These are phyloP conservation scores for Quercus glauca DNA, from an alignment of 306 rosid genomes.

Conservation along the genomic window DNA sequence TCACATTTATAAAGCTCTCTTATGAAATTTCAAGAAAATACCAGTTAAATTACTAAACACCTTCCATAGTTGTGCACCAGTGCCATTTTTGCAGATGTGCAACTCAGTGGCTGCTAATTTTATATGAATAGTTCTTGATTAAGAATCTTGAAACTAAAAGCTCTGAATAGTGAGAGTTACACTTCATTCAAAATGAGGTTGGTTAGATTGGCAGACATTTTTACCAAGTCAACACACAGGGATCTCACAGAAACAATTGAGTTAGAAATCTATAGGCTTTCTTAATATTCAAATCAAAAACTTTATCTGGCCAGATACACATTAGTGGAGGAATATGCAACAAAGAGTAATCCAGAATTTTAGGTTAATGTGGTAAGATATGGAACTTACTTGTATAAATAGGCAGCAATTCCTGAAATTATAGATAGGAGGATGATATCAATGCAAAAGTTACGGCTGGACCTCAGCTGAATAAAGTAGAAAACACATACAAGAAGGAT, in stretches of 20 bases:
- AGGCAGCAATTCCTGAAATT: conserved; percentile 41
- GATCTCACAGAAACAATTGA: too few species aligned
- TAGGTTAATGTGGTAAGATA: neutral
- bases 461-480: conserved; percentile 32
- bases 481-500: neutral
- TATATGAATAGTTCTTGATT: neutral
- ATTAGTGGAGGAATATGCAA: neutral
- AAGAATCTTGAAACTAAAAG: neutral
- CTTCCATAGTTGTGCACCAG: neutral
- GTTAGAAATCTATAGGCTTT: neutral
- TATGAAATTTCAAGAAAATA: too few species aligned
- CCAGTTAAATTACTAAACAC: too few species aligned
- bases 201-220: too few species aligned
- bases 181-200: too few species aligned
- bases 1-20: too few species aligned
- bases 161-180: too few species aligned
- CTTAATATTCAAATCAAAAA: neutral
- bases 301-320: neutral
- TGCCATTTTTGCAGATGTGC: neutral
- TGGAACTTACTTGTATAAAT: conserved; percentile 40
- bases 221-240: too few species aligned
- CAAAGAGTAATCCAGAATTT: neutral
- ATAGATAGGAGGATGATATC: conserved; percentile 33
- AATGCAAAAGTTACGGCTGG: conserved; percentile 43
- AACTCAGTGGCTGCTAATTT: neutral